Evolutionary conservation across 2,329 filamentous ascomycete species (phyloP), one percentile per base, ranked within the genome.

Genomic region (Paecilomyces niveus): DNA sequence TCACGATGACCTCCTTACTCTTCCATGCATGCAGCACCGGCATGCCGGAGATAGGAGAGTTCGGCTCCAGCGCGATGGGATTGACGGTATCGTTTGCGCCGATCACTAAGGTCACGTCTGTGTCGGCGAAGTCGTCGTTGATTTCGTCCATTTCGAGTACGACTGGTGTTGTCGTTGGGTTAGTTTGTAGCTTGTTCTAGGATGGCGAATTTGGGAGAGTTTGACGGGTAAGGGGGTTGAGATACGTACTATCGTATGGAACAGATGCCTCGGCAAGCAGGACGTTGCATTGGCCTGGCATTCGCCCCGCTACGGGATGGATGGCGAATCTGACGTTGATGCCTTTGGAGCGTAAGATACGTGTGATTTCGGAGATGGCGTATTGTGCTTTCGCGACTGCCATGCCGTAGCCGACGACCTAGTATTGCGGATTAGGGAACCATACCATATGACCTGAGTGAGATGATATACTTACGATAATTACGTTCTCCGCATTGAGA

Each of bases 101-200:
- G 68, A 96, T 96, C 0, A 96, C 91, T 3, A 96, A 83, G 0
- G 90, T 92, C 9, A 96, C 80, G 67, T 96, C 92, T 0, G 92
- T 95, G 29, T 94, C 89, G 6, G 81, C 74, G 72, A 96, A 96
- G 68, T 96, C 91, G 62, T 95, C 91, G 72, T 96, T 96, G 76
- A 96, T 95, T 78, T 96, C 92, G 66, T 96, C 92, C 91, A 96
- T 96, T 76, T 96, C 91, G 53, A 95, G 81, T 29, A 96, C 91
- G 58, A 96, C 77, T 77, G 3, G 6, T 26, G 54, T 52, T 18
- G 24, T 3, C 52, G n/a, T 50, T 54, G 31, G 57, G 60, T 66
- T 59, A 67, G 65, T 53, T 22, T 54, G n/a, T n/a, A 21, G 62
- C 45, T 45, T 45, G 31, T 13, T 22, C n/a, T 11, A 51, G 31